These are phyloP conservation scores for Striga hermonthica DNA, from an alignment of 305 asterid genomes.

Conservation along the genomic window DNA sequence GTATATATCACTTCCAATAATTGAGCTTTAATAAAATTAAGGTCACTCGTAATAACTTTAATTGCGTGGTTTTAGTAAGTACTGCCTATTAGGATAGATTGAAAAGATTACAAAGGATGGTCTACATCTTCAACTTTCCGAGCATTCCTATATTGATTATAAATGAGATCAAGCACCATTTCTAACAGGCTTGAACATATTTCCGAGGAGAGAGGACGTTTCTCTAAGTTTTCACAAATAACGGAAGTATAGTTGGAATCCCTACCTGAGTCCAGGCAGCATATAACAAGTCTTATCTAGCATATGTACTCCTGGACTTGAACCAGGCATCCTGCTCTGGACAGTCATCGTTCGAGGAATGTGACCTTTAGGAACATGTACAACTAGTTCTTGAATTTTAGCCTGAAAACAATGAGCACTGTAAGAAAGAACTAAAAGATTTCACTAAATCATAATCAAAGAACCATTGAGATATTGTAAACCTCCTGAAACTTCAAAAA, in stretches of 20 bases:
- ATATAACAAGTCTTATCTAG: not conserved
- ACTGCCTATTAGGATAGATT: not conserved
- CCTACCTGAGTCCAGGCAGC: not conserved
- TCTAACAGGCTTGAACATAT: not conserved
- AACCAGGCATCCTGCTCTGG: slow-evolving; percentile 29
- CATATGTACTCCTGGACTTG: not conserved
- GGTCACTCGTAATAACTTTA: too few relatives aligned
- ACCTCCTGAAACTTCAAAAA: slow-evolving; percentile 96
- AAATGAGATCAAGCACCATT: not conserved
- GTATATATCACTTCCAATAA: slow-evolving; percentile 58
- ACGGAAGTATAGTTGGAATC: not conserved
- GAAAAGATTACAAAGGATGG: not conserved
- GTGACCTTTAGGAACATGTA: slow-evolving; percentile 97
- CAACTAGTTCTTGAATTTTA: slow-evolving; percentile 88
- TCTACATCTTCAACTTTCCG: not conserved
- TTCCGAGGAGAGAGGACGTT: not conserved
- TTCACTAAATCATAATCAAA: slow-evolving; percentile 13
- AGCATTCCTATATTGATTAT: not conserved
- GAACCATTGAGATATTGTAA: slow-evolving; percentile 28
- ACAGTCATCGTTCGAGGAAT: slow-evolving; percentile 89
- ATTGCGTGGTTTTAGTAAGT: too few relatives aligned
- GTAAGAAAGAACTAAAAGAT: slow-evolving; percentile 9
- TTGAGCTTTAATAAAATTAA: slow-evolving; percentile 1
- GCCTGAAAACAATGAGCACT: slow-evolving; percentile 55
- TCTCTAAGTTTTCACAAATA: not conserved